A percentile compares a stretch with the other conserved stretches of the same genome.
Evolutionary conservation across 257 asterid genomes (phyloP).

Genomic region (Solanum lycopersicoides): DNA sequence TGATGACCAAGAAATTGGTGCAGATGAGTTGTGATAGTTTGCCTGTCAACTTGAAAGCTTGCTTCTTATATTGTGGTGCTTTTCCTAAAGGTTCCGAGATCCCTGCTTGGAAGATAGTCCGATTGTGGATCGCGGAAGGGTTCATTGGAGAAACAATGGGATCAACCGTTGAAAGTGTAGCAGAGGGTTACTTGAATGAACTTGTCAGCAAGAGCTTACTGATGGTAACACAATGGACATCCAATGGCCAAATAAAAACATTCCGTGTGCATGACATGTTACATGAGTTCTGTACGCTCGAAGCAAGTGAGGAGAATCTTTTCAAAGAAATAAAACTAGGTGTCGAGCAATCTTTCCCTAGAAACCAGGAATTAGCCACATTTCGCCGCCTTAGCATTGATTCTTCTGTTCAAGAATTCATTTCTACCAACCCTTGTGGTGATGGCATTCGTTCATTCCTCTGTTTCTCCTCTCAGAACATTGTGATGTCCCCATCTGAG

Average conservation of each 20-base stretch:
- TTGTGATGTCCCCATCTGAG: not conserved
- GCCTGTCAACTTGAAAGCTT: slow-evolving; percentile 20
- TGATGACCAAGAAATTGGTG: not conserved
- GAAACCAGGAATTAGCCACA: not conserved
- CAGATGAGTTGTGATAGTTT: slow-evolving; percentile 26
- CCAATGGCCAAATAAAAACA: slow-evolving; percentile 15
- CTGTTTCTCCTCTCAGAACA: slow-evolving; percentile 13
- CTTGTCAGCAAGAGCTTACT: slow-evolving; percentile 34
- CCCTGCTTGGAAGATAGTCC: slow-evolving; percentile 13
- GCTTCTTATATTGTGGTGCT: slow-evolving; percentile 38
- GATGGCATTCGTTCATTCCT: slow-evolving; percentile 20
- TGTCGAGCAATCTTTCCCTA: not conserved
- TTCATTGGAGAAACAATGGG: slow-evolving; percentile 7
- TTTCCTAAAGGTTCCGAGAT: slow-evolving; percentile 30
- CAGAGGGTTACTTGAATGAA: slow-evolving; percentile 20
- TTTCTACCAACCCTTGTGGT: not conserved
- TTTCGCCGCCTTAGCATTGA: slow-evolving; percentile 35
- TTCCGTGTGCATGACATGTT: slow-evolving; percentile 23
- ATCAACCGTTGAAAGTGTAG: slow-evolving; percentile 18
- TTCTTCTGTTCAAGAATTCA: slow-evolving; percentile 6
- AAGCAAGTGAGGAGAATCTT: slow-evolving; percentile 17
- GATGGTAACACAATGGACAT: slow-evolving; percentile 10
- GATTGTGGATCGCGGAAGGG: slow-evolving; percentile 47
- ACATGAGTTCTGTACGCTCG: slow-evolving; percentile 20
- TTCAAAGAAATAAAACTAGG: slow-evolving; percentile 21